These are phyloP conservation scores for Paraphoma chrysanthemicola DNA, from an alignment of 2,329 filamentous ascomycete species.

Conservation along the genomic window DNA sequence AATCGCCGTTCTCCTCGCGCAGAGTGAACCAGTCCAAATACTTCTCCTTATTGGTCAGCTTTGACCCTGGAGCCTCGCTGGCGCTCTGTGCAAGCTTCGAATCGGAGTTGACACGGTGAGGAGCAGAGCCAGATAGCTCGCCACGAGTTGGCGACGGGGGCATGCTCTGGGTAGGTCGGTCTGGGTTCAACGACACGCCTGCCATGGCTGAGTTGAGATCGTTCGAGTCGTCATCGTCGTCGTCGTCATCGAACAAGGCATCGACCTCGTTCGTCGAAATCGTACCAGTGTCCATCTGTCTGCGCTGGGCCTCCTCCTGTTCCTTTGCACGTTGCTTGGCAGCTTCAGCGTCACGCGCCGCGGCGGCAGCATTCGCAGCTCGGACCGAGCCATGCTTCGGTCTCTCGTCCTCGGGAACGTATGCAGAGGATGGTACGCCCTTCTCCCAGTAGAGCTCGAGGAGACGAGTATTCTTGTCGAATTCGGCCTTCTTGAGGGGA, in stretches of 20 bases:
- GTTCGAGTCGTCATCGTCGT: conserved; percentile 75
- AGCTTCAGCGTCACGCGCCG: conserved; percentile 80
- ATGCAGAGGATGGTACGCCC: conserved; percentile 93
- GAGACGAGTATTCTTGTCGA: conserved; percentile 92
- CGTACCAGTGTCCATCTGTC: conserved; percentile 92
- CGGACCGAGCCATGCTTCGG: conserved; percentile 81
- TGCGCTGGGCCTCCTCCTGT: conserved; percentile 86
- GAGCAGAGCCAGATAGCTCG: conserved; percentile 69
- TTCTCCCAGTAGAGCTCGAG: conserved; percentile 99
- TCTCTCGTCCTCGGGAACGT: conserved; percentile 94
- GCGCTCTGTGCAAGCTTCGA: conserved; percentile 79
- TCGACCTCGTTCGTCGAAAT: conserved; percentile 93
- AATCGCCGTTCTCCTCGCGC: conserved; percentile 90
- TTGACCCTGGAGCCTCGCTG: conserved; percentile 76
- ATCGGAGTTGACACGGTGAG: conserved; percentile 91
- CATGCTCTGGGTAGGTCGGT: conserved; percentile 93
- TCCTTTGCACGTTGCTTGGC: conserved; percentile 83
- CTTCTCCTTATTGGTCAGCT: conserved; percentile 92
- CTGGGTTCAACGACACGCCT: conserved; percentile 81
- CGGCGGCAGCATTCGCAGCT: conserved; percentile 75
- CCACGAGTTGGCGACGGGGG: conserved; percentile 87
- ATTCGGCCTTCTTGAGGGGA: conserved; percentile 98
- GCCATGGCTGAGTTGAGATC: conserved; percentile 91
- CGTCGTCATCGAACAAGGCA: conserved; percentile 94
- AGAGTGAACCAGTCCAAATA: conserved; percentile 90